Percentiles rank a stretch among this genome's conserved stretches.
Evolutionary conservation across 2,329 filamentous ascomycete genomes (phyloP).

Genomic region (Cordyceps javanica): DNA sequence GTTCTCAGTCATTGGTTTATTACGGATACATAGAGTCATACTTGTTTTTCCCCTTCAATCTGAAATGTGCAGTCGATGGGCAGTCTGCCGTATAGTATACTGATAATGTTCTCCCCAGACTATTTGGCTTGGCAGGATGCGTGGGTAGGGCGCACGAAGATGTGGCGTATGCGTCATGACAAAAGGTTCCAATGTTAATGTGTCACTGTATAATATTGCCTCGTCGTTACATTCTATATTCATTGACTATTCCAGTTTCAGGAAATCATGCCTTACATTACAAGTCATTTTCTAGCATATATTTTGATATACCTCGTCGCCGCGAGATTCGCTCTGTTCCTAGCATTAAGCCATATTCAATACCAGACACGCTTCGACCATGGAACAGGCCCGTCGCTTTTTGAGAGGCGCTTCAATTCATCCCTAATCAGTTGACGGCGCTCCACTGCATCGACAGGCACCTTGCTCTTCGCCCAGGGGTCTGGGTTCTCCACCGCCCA

Average conservation of each 20-base stretch:
- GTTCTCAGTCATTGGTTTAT: too few species aligned
- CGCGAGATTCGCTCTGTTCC: background rate
- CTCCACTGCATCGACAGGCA: constrained; percentile 46
- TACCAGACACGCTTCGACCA: constrained; percentile 8
- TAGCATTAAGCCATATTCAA: background rate
- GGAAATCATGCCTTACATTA: background rate
- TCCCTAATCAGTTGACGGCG: constrained; percentile 53
- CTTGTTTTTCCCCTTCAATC: too few species aligned
- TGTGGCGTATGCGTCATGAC: background rate
- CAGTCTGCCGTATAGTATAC: too few species aligned
- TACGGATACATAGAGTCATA: too few species aligned
- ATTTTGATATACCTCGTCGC: background rate
- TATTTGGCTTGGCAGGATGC: too few species aligned
- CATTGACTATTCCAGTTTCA: background rate
- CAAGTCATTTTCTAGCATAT: background rate
- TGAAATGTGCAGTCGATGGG: too few species aligned
- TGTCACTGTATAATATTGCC: background rate
- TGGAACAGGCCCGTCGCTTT: constrained; percentile 35
- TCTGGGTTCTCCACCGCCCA: constrained; percentile 31
- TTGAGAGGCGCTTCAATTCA: constrained; percentile 44
- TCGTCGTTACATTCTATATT: background rate
- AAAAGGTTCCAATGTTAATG: background rate
- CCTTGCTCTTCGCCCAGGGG: constrained; percentile 31
- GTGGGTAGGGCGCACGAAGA: background rate
- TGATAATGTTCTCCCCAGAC: background rate